Percentiles rank a stretch among this genome's conserved stretches.
Conservation (phyloP, 176 grass and related monocot genomes). For the Hordeum marinum region DNA sequence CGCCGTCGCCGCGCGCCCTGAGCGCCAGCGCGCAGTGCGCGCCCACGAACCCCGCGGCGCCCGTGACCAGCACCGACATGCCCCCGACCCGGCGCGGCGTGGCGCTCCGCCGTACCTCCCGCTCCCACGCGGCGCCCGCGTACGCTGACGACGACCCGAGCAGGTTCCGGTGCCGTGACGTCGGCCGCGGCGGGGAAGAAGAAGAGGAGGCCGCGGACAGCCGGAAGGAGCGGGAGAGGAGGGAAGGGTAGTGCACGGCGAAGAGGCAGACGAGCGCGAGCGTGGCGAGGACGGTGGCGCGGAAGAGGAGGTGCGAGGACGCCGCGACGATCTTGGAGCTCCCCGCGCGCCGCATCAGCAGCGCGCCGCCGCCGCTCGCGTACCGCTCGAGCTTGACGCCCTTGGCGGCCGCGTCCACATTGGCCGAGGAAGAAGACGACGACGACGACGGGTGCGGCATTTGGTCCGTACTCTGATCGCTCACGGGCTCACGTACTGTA, state of each 20-base stretch:
- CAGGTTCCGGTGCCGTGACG: conserved; percentile 57
- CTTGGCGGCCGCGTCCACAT: conserved; percentile 52
- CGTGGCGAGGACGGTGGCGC: conserved; percentile 57
- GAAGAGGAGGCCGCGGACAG: conserved; percentile 22
- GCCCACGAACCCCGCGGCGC: conserved; percentile 82
- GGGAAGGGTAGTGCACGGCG: conserved; percentile 76
- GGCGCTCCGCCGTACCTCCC: conserved; percentile 50
- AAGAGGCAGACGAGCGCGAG: conserved; percentile 65
- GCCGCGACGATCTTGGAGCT: conserved; percentile 54
- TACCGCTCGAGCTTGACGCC: conserved; percentile 47
- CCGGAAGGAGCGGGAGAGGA: conserved; percentile 54
- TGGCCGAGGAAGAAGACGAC: not conserved
- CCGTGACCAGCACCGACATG: conserved; percentile 73
- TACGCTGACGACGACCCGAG: conserved; percentile 32
- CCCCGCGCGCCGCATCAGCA: conserved; percentile 44
- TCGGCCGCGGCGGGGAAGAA: not conserved
- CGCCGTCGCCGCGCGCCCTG: conserved; percentile 70
- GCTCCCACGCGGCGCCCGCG: conserved; percentile 45
- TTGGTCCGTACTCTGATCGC: not conserved
- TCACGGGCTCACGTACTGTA: not conserved
- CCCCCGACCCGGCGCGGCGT: conserved; percentile 42
- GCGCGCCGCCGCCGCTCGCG: conserved; percentile 28
- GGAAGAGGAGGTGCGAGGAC: conserved; percentile 68
- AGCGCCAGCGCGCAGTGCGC: conserved; percentile 82
- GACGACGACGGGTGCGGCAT: conserved; percentile 18